Percentiles rank a stretch among this genome's conserved stretches.
Evolutionary conservation across 2,329 filamentous ascomycete species (phyloP).

Genomic region (Paraconiothyrium sp.): DNA sequence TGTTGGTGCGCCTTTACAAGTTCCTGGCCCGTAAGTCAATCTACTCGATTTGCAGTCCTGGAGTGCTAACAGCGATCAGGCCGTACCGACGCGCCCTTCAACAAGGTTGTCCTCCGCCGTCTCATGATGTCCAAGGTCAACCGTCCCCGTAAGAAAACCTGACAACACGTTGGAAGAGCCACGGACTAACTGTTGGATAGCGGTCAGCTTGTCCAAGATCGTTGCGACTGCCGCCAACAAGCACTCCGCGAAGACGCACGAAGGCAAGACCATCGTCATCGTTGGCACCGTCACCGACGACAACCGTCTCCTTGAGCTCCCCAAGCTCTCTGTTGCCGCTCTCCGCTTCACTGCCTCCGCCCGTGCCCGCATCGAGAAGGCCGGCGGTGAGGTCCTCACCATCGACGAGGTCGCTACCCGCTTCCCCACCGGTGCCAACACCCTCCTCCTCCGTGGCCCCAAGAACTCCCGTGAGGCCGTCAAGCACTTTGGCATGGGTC

Average conservation of each 20-base stretch:
- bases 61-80: conserved; percentile 62
- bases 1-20: conserved; percentile 98
- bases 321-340: conserved; percentile 93
- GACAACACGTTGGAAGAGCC: background rate
- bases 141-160: conserved; percentile 62
- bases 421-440: conserved; percentile 95
- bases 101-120: conserved; percentile 97
- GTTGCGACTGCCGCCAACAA: conserved; percentile 67
- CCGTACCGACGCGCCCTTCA: conserved; percentile 97
- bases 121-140: conserved; percentile 99
- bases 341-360: conserved; percentile 97
- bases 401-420: conserved; percentile 97
- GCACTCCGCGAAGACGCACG: conserved; percentile 63
- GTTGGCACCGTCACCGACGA: conserved; percentile 95
- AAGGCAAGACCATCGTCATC: conserved; percentile 87
- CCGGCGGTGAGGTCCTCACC: conserved; percentile 93
- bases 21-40: conserved; percentile 87
- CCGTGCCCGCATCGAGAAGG: conserved; percentile 89
- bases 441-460: conserved; percentile 93
- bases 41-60: conserved; percentile 17
- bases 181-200: conserved; percentile 35
- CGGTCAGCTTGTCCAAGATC: conserved; percentile 93
- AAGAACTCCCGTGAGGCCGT: conserved; percentile 98
- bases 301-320: conserved; percentile 79
- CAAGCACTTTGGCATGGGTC: conserved; percentile 99